phyloP scores from a whole-genome alignment of 1,139 yeast species.

The Lodderomyces theae region DNA sequence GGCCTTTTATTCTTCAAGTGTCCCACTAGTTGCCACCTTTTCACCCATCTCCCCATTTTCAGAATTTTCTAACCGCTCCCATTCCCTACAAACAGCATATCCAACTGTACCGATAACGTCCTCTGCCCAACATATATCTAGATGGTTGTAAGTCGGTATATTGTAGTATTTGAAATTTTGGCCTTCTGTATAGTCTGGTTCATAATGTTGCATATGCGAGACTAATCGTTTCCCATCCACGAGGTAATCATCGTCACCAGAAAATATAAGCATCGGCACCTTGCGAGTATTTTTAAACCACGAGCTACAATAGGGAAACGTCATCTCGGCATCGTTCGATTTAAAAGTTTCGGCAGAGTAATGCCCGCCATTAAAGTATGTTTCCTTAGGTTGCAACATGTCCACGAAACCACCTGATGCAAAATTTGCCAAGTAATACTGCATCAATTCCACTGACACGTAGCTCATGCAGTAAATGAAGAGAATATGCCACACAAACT shows the following conservation, averaged over 20 bases:
- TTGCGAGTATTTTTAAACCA: conserved; percentile 62
- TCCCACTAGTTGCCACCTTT: conserved; percentile 1
- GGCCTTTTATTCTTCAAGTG: background rate
- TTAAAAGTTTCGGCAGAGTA: conserved; percentile 19
- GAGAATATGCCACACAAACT: conserved; percentile 61
- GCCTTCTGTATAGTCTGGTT: conserved; percentile 41
- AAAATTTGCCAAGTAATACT: conserved; percentile 76
- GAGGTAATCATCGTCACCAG: conserved; percentile 61
- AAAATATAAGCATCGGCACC: conserved; percentile 56
- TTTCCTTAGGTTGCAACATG: conserved; percentile 33
- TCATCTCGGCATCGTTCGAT: conserved; percentile 45
- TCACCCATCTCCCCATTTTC: conserved; percentile 2
- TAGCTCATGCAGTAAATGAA: conserved; percentile 85
- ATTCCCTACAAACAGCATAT: conserved; percentile 15
- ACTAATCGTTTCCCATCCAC: conserved; percentile 63
- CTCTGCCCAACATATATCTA: conserved; percentile 59
- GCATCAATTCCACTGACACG: conserved; percentile 76
- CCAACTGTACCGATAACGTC: conserved; percentile 40
- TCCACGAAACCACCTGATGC: conserved; percentile 41
- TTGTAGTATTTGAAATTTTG: conserved; percentile 35
- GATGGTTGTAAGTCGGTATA: conserved; percentile 50
- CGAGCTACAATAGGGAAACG: conserved; percentile 44
- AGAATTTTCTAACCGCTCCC: conserved; percentile 6
- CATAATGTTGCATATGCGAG: conserved; percentile 51
- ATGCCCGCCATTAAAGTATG: conserved; percentile 37